phyloP scores from a whole-genome alignment of 116 monocot species.

The Phalaenopsis hybrid region DNA sequence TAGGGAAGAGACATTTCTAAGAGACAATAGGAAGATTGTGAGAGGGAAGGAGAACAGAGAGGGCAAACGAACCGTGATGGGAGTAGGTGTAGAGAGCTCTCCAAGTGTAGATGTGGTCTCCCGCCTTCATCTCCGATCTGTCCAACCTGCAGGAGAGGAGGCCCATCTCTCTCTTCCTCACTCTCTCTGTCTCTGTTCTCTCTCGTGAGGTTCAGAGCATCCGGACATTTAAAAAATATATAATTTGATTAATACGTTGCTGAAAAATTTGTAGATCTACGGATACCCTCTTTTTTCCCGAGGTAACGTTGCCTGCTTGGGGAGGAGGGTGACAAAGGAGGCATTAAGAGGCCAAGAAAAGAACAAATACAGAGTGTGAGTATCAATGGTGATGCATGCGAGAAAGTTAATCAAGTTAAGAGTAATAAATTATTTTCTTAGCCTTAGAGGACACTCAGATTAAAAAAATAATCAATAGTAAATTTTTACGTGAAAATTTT shows the following conservation, averaged over 20 bases:
- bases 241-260: not conserved
- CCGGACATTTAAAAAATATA: not conserved
- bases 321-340: no score
- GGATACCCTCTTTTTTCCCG: no score
- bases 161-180: slow-evolving; percentile 52
- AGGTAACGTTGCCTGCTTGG: no score
- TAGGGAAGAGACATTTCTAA: not conserved
- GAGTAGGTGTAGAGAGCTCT: slow-evolving; percentile 86
- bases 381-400: no score
- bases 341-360: no score
- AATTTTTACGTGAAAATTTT: no score
- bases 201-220: not conserved
- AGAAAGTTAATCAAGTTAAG: no score
- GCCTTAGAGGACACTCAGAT: no score
- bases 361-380: no score
- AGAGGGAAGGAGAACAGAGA: not conserved
- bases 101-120: slow-evolving; percentile 96
- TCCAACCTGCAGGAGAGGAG: slow-evolving; percentile 74
- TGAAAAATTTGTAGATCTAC: no score
- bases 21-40: not conserved
- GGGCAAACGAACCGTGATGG: slow-evolving; percentile 61
- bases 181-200: slow-evolving; percentile 7
- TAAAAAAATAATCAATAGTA: no score
- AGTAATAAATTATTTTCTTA: no score
- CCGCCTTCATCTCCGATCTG: slow-evolving; percentile 61